phyloP scores from a whole-genome alignment of 2,329 filamentous ascomycete species.

The Aspergillus sp. region DNA sequence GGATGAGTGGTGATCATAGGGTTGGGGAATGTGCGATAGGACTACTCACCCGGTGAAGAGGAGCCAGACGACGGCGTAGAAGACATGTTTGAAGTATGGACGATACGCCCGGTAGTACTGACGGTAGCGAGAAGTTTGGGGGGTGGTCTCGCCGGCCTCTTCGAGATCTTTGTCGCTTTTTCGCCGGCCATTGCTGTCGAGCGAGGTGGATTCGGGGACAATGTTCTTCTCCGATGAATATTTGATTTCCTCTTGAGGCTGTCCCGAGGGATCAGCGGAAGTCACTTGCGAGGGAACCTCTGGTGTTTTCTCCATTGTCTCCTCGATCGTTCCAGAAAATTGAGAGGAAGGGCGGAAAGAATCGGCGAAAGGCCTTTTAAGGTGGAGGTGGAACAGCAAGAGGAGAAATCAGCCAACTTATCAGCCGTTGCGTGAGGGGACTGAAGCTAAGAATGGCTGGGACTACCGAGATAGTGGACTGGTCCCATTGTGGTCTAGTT shows the following conservation, averaged over 20 bases:
- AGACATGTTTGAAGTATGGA: conserved; percentile 29
- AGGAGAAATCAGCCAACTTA: no score
- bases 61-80: conserved; percentile 48
- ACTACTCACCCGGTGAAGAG: conserved; percentile 53
- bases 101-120: conserved; percentile 12
- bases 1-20: conserved; percentile 9
- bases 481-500: no score
- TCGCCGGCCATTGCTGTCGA: conserved; percentile 38
- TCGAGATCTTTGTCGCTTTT: conserved; percentile 32
- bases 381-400: no score
- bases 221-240: conserved; percentile 2
- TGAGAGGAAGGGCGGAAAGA: no score
- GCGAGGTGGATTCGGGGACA: conserved; percentile 25
- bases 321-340: no score
- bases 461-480: no score
- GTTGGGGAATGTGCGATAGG: not conserved
- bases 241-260: not conserved
- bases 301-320: no score
- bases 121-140: conserved; percentile 26
- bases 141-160: conserved; percentile 36
- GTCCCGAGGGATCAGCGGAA: no score
- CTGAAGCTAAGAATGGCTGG: no score
- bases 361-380: no score
- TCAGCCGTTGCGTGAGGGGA: no score
- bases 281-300: no score